These are phyloP conservation scores for Geranium brycei DNA, from an alignment of 345 rosid species.

Conservation along the genomic window DNA sequence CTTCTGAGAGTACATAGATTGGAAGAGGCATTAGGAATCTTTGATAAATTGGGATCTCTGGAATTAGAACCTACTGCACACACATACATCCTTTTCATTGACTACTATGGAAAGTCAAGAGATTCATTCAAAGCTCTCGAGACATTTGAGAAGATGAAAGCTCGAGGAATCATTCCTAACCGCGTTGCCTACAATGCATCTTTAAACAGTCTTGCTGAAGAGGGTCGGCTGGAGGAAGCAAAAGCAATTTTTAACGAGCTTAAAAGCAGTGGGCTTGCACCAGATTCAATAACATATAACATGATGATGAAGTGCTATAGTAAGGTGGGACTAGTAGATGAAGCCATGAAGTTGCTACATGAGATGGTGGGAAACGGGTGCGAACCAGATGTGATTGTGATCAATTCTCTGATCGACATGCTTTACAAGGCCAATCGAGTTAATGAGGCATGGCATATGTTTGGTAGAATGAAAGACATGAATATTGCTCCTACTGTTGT, in stretches of 20 bases:
- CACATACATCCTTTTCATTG: conserved; percentile 70
- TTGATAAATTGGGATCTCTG: conserved; percentile 41
- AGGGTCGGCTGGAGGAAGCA: conserved; percentile 56
- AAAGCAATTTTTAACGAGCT: conserved; percentile 54
- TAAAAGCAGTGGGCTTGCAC: conserved; percentile 45
- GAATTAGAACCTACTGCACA: conserved; percentile 65
- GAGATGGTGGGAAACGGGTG: conserved; percentile 58
- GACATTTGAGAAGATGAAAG: conserved; percentile 71
- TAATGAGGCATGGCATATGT: conserved; percentile 82
- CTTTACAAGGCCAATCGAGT: conserved; percentile 66
- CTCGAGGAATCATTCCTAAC: conserved; percentile 62
- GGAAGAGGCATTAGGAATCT: conserved; percentile 49
- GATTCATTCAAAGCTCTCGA: conserved; percentile 48
- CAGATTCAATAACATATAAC: conserved; percentile 84
- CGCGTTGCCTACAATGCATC: conserved; percentile 83
- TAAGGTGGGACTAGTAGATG: conserved; percentile 61
- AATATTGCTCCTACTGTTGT: conserved; percentile 67
- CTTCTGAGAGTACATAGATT: conserved; percentile 46
- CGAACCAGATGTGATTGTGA: conserved; percentile 63
- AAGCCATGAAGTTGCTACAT: conserved; percentile 57
- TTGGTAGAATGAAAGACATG: conserved; percentile 49
- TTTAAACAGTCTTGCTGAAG: conserved; percentile 63
- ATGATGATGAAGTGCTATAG: conserved; percentile 93
- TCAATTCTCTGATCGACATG: conserved; percentile 65
- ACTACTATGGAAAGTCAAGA: conserved; percentile 79